Conservation (phyloP, 164 flowering plant genomes). For the Warburgia ugandensis region DNA sequence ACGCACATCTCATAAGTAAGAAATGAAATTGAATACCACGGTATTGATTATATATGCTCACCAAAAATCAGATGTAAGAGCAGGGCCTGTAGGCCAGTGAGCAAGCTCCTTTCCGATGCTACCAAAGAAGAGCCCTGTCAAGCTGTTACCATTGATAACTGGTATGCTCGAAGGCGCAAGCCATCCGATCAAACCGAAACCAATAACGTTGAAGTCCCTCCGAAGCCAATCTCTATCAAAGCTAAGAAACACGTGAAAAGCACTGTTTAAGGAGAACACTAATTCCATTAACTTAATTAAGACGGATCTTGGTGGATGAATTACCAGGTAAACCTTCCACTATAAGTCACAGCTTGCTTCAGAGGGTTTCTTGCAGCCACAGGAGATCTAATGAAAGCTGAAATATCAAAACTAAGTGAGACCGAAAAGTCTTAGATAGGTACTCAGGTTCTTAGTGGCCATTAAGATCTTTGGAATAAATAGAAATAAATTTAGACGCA, state of each 20-base stretch:
- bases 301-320: background rate
- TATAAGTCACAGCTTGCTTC: slow-evolving; percentile 31
- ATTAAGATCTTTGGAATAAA: background rate
- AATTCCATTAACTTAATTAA: background rate
- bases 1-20: too few relatives aligned
- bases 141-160: slow-evolving; percentile 69
- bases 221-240: slow-evolving; percentile 84
- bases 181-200: slow-evolving; percentile 97
- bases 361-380: slow-evolving; percentile 50
- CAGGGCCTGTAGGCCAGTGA: slow-evolving; percentile 83
- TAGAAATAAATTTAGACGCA: background rate
- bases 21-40: too few relatives aligned
- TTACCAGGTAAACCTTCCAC: slow-evolving; percentile 69
- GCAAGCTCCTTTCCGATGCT: slow-evolving; percentile 87
- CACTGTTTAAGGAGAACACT: background rate
- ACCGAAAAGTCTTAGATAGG: background rate
- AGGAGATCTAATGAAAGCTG: slow-evolving; percentile 51
- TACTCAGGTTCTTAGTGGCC: background rate
- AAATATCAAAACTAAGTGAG: background rate
- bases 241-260: slow-evolving; percentile 19
- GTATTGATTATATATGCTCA: too few relatives aligned
- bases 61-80: slow-evolving; percentile 81
- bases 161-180: slow-evolving; percentile 90
- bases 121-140: slow-evolving; percentile 84
- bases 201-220: slow-evolving; percentile 73